Evolutionary conservation across 179 eudicot species (phyloP).

Genomic region (Spergularia azorica): DNA sequence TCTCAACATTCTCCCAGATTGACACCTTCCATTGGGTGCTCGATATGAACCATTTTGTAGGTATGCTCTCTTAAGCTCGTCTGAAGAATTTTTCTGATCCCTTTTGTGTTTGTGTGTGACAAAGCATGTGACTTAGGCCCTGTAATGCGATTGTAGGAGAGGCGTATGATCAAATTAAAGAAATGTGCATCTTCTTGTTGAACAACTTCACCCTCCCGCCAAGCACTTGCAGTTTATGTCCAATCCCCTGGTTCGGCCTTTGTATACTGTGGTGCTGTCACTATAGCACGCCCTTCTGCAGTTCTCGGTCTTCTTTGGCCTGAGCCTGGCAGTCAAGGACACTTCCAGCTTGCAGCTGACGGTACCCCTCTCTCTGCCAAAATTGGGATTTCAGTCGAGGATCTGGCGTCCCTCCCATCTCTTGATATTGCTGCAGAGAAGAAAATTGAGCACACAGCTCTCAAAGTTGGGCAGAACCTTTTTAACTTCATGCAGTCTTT

Average conservation of each 20-base stretch:
- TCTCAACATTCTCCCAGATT: slow-evolving; percentile 86
- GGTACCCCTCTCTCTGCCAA: slow-evolving; percentile 68
- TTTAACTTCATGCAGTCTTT: slow-evolving; percentile 98
- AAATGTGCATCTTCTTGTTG: slow-evolving; percentile 83
- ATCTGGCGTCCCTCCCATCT: slow-evolving; percentile 60
- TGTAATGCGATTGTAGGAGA: slow-evolving; percentile 45
- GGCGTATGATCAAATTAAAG: slow-evolving; percentile 71
- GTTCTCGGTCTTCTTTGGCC: slow-evolving; percentile 84
- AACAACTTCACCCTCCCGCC: slow-evolving; percentile 78
- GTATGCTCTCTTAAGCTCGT: slow-evolving; percentile 26
- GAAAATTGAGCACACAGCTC: slow-evolving; percentile 75
- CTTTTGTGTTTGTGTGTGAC: neutral
- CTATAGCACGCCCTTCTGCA: slow-evolving; percentile 79
- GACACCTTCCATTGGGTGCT: slow-evolving; percentile 90
- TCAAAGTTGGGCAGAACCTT: slow-evolving; percentile 91
- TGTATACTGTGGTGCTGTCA: slow-evolving; percentile 77
- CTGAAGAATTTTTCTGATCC: neutral
- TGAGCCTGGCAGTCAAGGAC: slow-evolving; percentile 60
- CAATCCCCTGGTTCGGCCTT: slow-evolving; percentile 91
- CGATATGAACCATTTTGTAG: slow-evolving; percentile 93
- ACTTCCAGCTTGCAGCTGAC: slow-evolving; percentile 62
- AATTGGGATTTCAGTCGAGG: slow-evolving; percentile 91
- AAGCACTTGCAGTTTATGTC: slow-evolving; percentile 87
- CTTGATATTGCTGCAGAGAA: slow-evolving; percentile 77
- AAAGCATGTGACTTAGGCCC: neutral